Evolutionary conservation across 2,329 filamentous ascomycete species (phyloP).

Genomic region (Coniochaeta prunicola): DNA sequence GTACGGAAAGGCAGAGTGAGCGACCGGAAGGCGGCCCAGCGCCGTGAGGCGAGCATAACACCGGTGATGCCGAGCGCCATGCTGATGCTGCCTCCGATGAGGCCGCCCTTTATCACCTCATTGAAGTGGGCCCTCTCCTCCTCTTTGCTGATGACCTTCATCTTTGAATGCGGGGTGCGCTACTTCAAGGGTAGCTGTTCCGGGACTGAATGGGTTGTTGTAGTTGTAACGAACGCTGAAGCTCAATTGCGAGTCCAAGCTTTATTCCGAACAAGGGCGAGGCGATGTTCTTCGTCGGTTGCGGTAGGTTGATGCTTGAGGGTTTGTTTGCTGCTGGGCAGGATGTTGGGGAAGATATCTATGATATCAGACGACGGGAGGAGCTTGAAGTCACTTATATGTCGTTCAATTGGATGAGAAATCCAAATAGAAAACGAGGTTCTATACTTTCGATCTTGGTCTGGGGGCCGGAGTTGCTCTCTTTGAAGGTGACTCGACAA

Average conservation of each 20-base stretch:
- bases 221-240: neutral
- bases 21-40: conserved; percentile 70
- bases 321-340: neutral
- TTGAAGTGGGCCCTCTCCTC: conserved; percentile 83
- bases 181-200: conserved; percentile 15
- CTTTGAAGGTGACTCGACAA: neutral
- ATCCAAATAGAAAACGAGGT: neutral
- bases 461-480: neutral
- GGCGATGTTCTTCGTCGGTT: neutral
- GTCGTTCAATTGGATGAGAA: neutral
- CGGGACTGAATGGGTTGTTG: neutral
- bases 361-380: neutral
- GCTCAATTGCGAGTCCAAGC: neutral
- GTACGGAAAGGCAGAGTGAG: conserved; percentile 86
- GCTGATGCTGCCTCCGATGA: conserved; percentile 64
- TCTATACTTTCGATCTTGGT: neutral
- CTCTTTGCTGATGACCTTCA: conserved; percentile 96
- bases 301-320: neutral
- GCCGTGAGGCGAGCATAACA: conserved; percentile 58
- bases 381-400: neutral
- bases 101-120: conserved; percentile 71
- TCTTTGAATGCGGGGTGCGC: conserved; percentile 28
- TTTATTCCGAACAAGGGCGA: neutral
- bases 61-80: conserved; percentile 59
- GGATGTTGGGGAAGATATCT: neutral